These are phyloP conservation scores for Didymella keratinophila DNA, from an alignment of 2,329 filamentous ascomycete genomes.

Conservation along the genomic window DNA sequence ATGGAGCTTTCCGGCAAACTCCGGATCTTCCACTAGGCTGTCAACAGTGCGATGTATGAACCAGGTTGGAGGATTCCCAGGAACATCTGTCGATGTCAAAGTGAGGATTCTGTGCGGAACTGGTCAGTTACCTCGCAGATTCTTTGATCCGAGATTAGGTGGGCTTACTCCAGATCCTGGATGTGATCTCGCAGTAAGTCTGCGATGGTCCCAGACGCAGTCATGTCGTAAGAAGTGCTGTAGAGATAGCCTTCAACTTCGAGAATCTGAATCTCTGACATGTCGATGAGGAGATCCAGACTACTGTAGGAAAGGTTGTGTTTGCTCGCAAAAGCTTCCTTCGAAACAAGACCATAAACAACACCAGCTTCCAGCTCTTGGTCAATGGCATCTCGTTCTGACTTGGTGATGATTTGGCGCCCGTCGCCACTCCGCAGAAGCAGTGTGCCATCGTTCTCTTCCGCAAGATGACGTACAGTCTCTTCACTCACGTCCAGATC, in stretches of 20 bases:
- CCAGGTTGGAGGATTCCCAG: constrained; percentile 38
- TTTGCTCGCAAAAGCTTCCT: constrained; percentile 27
- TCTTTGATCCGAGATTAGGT: no score
- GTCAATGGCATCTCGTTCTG: constrained; percentile 30
- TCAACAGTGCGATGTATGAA: constrained; percentile 28
- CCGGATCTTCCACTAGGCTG: constrained; percentile 10
- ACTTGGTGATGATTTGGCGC: constrained; percentile 35
- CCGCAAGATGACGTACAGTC: constrained; percentile 32
- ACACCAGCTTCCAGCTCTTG: constrained; percentile 21
- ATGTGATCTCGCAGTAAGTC: constrained; percentile 22
- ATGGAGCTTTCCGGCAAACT: constrained; percentile 26
- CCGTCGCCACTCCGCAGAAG: constrained; percentile 38
- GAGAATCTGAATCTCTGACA: constrained; percentile 21
- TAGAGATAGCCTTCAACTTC: constrained; percentile 31
- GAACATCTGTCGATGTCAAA: constrained; percentile 27
- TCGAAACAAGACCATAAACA: constrained; percentile 26
- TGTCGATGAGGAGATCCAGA: constrained; percentile 30
- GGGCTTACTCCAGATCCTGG: constrained; percentile 27
- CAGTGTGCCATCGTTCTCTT: constrained; percentile 22
- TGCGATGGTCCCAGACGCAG: constrained; percentile 17
- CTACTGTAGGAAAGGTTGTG: constrained; percentile 36
- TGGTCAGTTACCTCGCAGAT: constrained; percentile 3
- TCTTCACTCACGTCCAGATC: constrained; percentile 34
- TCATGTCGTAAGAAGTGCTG: constrained; percentile 26
- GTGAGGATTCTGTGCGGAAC: constrained; percentile 22